Conservation (phyloP, 768 basidiomycete species). For the Suillus brevipes region DNA sequence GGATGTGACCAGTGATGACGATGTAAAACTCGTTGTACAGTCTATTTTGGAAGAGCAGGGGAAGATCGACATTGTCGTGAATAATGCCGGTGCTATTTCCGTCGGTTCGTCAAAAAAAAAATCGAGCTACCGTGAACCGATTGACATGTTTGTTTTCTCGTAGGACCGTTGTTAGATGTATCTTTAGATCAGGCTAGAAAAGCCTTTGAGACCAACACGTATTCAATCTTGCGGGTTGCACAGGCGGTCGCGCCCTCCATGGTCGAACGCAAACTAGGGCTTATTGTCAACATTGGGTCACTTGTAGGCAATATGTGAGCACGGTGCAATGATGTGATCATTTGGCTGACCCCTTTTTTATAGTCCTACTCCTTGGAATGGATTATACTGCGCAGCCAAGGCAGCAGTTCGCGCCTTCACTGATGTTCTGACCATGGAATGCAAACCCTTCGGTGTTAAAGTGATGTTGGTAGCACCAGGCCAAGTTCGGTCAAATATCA, state of each 20-base stretch:
- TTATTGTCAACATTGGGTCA: conserved; percentile 77
- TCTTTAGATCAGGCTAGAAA: conserved; percentile 51
- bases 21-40: conserved; percentile 50
- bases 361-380: conserved; percentile 62
- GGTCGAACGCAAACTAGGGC: conserved; percentile 60
- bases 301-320: conserved; percentile 61
- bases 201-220: conserved; percentile 68
- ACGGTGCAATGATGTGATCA: background rate
- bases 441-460: conserved; percentile 65
- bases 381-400: conserved; percentile 57
- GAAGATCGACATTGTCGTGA: conserved; percentile 71
- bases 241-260: conserved; percentile 70
- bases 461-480: conserved; percentile 73
- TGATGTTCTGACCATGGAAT: conserved; percentile 72
- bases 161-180: conserved; percentile 53
- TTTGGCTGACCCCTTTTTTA: conserved; percentile 8
- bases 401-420: conserved; percentile 59
- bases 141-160: background rate
- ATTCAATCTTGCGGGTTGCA: conserved; percentile 58
- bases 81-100: conserved; percentile 61
- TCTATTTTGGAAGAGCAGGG: conserved; percentile 57
- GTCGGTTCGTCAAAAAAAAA: conserved; percentile 39
- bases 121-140: conserved; percentile 3
- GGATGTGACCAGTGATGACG: conserved; percentile 65
- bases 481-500: conserved; percentile 64